Base-by-base conservation (phyloP, 2,329 filamentous ascomycete genomes). In the Sporothrix pseudoabietina region DNA sequence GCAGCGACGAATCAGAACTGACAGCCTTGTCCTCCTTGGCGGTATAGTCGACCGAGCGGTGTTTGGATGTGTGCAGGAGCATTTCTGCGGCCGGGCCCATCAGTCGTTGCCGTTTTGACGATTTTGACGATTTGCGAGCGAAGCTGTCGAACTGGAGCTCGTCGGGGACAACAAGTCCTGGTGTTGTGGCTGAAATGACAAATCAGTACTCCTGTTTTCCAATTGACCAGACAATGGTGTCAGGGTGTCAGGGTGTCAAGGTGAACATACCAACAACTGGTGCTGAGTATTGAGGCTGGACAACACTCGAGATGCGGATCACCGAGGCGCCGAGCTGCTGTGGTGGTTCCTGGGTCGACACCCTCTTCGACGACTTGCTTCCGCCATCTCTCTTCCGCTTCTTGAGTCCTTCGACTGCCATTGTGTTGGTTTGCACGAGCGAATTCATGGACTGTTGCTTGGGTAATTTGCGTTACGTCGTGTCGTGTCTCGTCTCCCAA, bases 1-100 rank as follows among this genome's bases (percentile, higher is more conserved):
- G 90, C 63, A 90, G 76, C 4, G 87, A 78, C 5, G 82, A 79
- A 72, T 85, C 82, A 14, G 79, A 77, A 12, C 81, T 82, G 35
- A 80, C 80, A 1, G 78, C 78, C 14, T 82, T 82, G 69, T 88
- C 85, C 78, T 90, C 87, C 73, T 85, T 85, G 39, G 84, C 88
- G 6, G 85, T 89, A 77, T 90, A 91, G 77, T 90, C 87, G 54
- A 91, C 79, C 55, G 84, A 88, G 41, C 81, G 84, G 79, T 91
- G 87, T 63, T 82, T 82, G 4, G 84, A 84, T 9, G 88, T 89
- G 78, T 90, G 87, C 59, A 91, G 81, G 0, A 90, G 78, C 14
- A 91, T 81, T 77, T 88, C 87, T 71, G 83, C 79, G 22, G 77
- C 72, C n/a, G 78, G 77, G 76, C 77, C 81, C 75, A 78, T 75